Base-by-base conservation (phyloP, 768 basidiomycete genomes). In the Pisolithus albus region DNA sequence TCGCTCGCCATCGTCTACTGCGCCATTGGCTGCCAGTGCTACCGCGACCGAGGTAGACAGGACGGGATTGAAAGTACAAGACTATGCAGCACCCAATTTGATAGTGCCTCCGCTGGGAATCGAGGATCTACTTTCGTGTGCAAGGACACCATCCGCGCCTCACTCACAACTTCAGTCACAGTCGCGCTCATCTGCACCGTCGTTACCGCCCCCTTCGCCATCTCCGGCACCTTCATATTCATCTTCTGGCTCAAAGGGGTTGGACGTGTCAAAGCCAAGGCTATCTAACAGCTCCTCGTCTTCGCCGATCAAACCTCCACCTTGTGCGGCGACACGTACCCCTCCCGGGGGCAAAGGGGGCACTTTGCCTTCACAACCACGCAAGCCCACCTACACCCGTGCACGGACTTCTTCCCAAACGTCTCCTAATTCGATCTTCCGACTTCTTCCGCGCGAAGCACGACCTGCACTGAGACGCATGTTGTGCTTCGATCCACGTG, bases 371-470 rank as follows among this genome's bases (percentile, higher is more conserved):
- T 69, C 90, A 1, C 79, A 81, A 58, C 47, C 81, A 79, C 21
- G 79, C 79, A 50, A 86, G 88, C 9, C 52, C 0, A 49, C 43
- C 19, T 40, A 32, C 5, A 21, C 51, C 3, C 65, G 65, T 24
- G 54, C 58, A 42, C 67, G 65, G 11, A 19, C 58, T 0, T 37
- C 38, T 5, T 69, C 67, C 11, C 28, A 42, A 23, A 63, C 67
- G 4, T 67, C 67, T 2, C 67, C 65, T 24, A 95, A 98, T 66
- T 93, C 92, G 7, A 96, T 99, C 62, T 98, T 99, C 77, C 83
- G 95, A 18, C 76, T 98, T 9, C 78, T 99, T 21, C 96, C 96
- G 2, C 85, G 96, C 49, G 95, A 99, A 71, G 83, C 92, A 13
- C 81, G 96, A 38, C 78, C 85, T 7, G 91, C 88, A 13, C 77